Evolutionary conservation across 2,329 filamentous ascomycete species (phyloP), one percentile per base, ranked within the genome.

Genomic region (Fusarium sp.): DNA sequence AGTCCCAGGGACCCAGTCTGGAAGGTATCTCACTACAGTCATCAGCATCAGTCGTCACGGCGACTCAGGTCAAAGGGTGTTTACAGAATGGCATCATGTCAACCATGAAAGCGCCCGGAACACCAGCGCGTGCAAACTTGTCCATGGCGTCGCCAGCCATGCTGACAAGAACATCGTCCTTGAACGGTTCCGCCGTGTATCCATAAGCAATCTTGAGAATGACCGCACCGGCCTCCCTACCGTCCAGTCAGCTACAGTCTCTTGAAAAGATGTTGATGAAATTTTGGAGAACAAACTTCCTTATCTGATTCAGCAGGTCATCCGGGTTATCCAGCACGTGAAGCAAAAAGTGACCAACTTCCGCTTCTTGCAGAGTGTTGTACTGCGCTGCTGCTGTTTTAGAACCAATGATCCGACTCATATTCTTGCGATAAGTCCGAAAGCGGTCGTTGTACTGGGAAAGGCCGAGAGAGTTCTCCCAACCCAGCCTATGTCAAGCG

Each of bases 391-490:
- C 81, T 0, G 80, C 72, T 0, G 72, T 64, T 38, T 84, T 84
- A 1, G 85, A 84, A 1, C 87, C 87, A 7, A 89, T 79, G 14
- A 85, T 79, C n/a, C 82, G 80, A 29, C 81, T 79, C 45, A 86
- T 81, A 11, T 84, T 81, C 75, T 85, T 89, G 13, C 88, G 85
- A 56, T 86, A 82, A 4, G 78, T 78, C 31, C 80, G 81, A 22
- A 84, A 83, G 7, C 76, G 80, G 16, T 81, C 77, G 11, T 82
- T 81, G 61, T 86, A 84, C 14, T 77, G 77, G 24, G 78, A 75
- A 20, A 84, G 65, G 3, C 79, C 79, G 3, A 85, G 69, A 0
- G 80, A 69, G 20, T 84, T 75, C 9, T 81, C 81, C 82, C 66
- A 76, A 6, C 73, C 73, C 0, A 74, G 7, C 71, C 73, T 76